Evolutionary conservation across 306 rosid genomes (phyloP), one percentile per base, ranked within the genome.

Genomic region (Trifolium subterraneum): DNA sequence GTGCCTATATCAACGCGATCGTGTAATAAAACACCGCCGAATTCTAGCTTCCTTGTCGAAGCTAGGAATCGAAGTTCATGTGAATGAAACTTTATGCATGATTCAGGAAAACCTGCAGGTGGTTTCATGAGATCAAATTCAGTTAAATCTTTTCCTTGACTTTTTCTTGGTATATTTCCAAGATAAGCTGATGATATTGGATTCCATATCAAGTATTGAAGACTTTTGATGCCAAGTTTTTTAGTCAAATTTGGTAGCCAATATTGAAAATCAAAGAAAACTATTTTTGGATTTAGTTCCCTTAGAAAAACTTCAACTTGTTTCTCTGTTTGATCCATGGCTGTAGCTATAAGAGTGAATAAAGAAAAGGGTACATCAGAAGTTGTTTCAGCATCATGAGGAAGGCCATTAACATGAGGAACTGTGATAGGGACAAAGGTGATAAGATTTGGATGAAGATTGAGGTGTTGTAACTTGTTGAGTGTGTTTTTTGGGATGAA

Each of bases 351-450:
- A 5, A 31, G 70, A 15, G 70, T 7, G 12, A 15, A 2, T 4
- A 15, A 20, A 2, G 85, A 38, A 36, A 9, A 74, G 22, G 81
- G 71, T 0, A 78, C 80, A 50, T 83, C 81, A 3, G 81, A 69
- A 67, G 86, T 56, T 5, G 86, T 83, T 31, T 79, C 86, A 7
- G 81, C 83, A 35, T 12, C 15, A 5, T 5, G 41, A 0, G 79
- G 85, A 50, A 82, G 85, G 9, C 82, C 79, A 19, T 72, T 52
- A 42, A 72, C 68, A 0, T 72, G 82, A 31, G 85, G 79, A 23
- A 77, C 68, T 3, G 15, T 77, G 27, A 77, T 20, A 2, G 82
- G 79, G 3, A 77, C 0, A 7, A 82, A 67, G 16, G 79, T 72
- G 8, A 81, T 81, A 18, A 81, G 85, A 4, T 72, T 48, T 9